Evolutionary conservation across 73 alveolate genomes (phyloP).

Genomic region (Tetrahymena malaccensis): DNA sequence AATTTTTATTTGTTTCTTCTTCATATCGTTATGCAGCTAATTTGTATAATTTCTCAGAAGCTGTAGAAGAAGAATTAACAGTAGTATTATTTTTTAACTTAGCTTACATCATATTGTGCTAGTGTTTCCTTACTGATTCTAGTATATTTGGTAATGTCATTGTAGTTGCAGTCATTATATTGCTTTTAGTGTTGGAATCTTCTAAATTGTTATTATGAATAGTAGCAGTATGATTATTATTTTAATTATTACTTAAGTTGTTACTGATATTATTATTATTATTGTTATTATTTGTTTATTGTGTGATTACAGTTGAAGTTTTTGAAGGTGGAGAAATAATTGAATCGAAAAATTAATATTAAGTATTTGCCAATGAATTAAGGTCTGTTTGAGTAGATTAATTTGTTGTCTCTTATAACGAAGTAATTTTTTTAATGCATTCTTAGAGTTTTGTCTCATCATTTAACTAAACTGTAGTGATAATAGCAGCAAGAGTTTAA

Average conservation of each 20-base stretch:
- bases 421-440: not conserved
- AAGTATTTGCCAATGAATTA: not conserved
- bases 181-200: not conserved
- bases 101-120: not conserved
- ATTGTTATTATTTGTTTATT: not conserved
- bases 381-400: not conserved
- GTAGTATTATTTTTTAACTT: not conserved
- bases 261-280: not conserved
- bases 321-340: not conserved
- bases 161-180: not conserved
- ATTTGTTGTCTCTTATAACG: not conserved
- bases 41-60: not conserved
- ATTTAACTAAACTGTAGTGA: not conserved
- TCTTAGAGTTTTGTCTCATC: not conserved
- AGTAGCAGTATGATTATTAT: not conserved
- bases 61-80: not conserved
- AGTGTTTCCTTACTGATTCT: not conserved
- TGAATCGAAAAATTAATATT: not conserved
- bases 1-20: not conserved
- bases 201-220: not conserved
- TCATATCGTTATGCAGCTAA: not conserved
- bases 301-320: not conserved
- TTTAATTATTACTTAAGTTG: not conserved
- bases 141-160: not conserved
- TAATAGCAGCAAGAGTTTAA: not conserved